Evolutionary conservation across 495 filamentous ascomycete genomes (phyloP).

Genomic region (Podospora pseudoanserina): DNA sequence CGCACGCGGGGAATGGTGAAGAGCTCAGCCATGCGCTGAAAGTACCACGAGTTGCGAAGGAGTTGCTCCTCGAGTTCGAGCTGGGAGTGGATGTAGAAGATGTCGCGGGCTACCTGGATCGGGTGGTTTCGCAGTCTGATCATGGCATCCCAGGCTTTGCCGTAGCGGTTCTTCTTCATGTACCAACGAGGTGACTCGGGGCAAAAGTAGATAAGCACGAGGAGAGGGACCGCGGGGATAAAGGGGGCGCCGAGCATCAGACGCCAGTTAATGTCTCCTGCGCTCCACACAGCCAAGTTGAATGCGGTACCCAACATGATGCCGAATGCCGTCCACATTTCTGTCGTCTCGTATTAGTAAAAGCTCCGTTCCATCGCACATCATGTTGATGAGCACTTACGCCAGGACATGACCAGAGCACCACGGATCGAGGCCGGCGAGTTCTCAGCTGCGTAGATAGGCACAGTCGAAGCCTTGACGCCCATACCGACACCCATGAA

Average conservation of each 20-base stretch:
- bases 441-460: constrained; percentile 76
- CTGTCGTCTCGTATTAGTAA: constrained; percentile 13
- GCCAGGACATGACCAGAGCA: constrained; percentile 81
- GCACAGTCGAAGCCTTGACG: constrained; percentile 57
- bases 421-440: constrained; percentile 70
- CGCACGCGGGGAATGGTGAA: constrained; percentile 60
- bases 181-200: constrained; percentile 67
- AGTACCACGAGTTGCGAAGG: constrained; percentile 39
- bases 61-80: constrained; percentile 41
- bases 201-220: constrained; percentile 65
- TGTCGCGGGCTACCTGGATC: constrained; percentile 70
- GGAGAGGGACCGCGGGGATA: constrained; percentile 67
- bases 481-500: constrained; percentile 74
- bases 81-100: constrained; percentile 69
- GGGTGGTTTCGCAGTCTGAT: constrained; percentile 57
- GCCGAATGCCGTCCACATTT: constrained; percentile 81
- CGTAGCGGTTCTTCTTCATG: constrained; percentile 60
- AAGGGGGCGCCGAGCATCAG: constrained; percentile 71
- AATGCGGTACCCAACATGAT: constrained; percentile 69
- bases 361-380: not conserved
- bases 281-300: constrained; percentile 61
- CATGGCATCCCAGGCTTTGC: constrained; percentile 61
- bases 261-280: constrained; percentile 62
- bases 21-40: constrained; percentile 52
- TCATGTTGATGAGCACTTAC: constrained; percentile 21